Conservation (phyloP, 257 asterid species). For the Solanum neorickii region DNA sequence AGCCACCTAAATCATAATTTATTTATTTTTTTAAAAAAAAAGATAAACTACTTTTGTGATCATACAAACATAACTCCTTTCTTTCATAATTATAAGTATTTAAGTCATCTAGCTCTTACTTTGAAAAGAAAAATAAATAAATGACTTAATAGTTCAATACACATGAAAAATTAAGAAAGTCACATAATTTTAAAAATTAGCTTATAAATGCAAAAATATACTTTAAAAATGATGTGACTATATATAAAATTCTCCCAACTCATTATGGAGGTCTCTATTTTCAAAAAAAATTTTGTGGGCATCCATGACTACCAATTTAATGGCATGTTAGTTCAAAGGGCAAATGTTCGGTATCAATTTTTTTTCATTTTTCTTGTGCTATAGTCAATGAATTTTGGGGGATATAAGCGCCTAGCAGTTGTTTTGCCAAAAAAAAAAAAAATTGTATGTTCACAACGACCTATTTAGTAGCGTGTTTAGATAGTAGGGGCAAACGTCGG, state of each 20-base stretch:
- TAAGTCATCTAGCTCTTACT: not conserved
- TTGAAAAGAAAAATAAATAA: not conserved
- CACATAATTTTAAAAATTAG: no score
- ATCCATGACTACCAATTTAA: not conserved
- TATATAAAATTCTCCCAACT: no score
- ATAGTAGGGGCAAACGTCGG: not conserved
- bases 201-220: no score
- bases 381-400: no score
- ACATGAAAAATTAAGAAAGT: no score
- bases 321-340: not conserved
- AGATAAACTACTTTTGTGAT: not conserved
- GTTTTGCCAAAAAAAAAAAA: rapidly evolving
- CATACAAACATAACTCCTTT: not conserved
- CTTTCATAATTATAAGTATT: not conserved
- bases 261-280: no score
- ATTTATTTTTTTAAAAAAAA: not conserved
- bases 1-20: not conserved
- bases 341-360: no score
- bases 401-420: not conserved
- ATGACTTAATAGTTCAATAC: not conserved
- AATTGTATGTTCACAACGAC: not conserved
- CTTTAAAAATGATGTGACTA: not conserved
- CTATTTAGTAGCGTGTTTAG: not conserved
- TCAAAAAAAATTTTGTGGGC: not conserved
- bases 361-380: no score